Evolutionary conservation across 495 filamentous ascomycete species (phyloP).

Genomic region (Penicillium paradoxum): DNA sequence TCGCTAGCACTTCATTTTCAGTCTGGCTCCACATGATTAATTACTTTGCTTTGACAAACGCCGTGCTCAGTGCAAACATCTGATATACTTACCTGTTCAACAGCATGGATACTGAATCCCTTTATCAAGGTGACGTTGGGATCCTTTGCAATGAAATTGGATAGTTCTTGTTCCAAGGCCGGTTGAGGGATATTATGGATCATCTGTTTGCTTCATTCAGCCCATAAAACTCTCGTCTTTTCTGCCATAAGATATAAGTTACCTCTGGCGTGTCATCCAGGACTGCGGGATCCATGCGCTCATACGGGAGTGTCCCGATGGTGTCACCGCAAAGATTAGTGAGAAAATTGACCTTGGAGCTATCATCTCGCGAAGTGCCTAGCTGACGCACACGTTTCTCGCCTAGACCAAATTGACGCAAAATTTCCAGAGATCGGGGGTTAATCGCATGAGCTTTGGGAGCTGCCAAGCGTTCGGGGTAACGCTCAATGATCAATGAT

Average conservation of each 20-base stretch:
- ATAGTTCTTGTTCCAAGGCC: slow-evolving; percentile 19
- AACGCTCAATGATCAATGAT: slow-evolving; percentile 24
- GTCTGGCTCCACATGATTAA: slow-evolving; percentile 6
- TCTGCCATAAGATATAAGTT: background rate
- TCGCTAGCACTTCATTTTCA: slow-evolving; percentile 15
- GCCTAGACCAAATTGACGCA: slow-evolving; percentile 25
- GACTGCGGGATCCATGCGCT: slow-evolving; percentile 27
- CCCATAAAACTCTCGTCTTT: background rate
- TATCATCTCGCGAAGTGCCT: slow-evolving; percentile 21
- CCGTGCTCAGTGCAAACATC: background rate
- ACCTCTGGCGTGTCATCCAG: slow-evolving; percentile 26
- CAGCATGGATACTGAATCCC: slow-evolving; percentile 12
- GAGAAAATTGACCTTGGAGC: slow-evolving; percentile 28
- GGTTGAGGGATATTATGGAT: slow-evolving; percentile 33
- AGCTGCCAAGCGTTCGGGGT: slow-evolving; percentile 19
- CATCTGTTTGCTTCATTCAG: slow-evolving; percentile 20
- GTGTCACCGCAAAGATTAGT: slow-evolving; percentile 22
- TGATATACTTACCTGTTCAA: slow-evolving; percentile 14
- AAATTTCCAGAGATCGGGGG: slow-evolving; percentile 27
- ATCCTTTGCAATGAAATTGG: slow-evolving; percentile 5
- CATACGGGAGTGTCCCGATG: slow-evolving; percentile 27
- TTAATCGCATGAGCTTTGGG: slow-evolving; percentile 30
- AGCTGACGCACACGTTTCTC: slow-evolving; percentile 23
- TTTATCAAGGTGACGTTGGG: slow-evolving; percentile 5
- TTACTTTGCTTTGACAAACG: background rate